A percentile compares a stretch with the other conserved stretches of the same genome.
Conservation (phyloP, 2,329 filamentous ascomycete genomes). For the Phoma herbarum region DNA sequence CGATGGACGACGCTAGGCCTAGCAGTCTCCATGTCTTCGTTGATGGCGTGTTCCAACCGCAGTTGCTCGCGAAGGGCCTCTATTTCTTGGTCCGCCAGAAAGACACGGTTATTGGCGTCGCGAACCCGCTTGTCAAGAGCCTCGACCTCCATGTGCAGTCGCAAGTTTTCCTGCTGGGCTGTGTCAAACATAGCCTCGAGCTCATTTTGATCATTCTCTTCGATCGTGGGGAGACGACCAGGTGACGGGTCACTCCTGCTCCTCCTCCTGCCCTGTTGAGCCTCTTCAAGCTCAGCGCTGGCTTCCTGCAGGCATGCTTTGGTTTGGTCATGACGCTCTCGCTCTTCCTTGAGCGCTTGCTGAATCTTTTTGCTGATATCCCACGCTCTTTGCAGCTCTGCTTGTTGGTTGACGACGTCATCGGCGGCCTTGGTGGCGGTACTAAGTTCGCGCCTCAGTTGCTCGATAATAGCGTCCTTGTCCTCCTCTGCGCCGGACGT, state of each 20-base stretch:
- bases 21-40: conserved; percentile 41
- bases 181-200: conserved; percentile 49
- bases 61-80: conserved; percentile 38
- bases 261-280: conserved; percentile 17
- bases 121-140: conserved; percentile 41
- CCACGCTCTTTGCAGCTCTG: conserved; percentile 46
- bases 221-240: conserved; percentile 42
- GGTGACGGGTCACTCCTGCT: conserved; percentile 23
- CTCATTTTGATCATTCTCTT: conserved; percentile 46
- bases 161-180: conserved; percentile 46
- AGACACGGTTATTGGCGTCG: conserved; percentile 42
- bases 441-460: conserved; percentile 39
- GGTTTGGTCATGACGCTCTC: conserved; percentile 38
- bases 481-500: conserved; percentile 39
- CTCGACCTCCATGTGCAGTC: conserved; percentile 41
- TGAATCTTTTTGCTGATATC: conserved; percentile 43
- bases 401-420: conserved; percentile 38
- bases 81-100: conserved; percentile 36
- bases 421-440: conserved; percentile 31
- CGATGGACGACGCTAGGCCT: conserved; percentile 46
- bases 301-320: conserved; percentile 37
- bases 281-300: conserved; percentile 26
- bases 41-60: conserved; percentile 38
- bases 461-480: conserved; percentile 37
- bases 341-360: conserved; percentile 40